Percentiles rank a stretch among this genome's conserved stretches.
Conservation (phyloP, 768 basidiomycete species). For the Psilocybe tampanensis region DNA sequence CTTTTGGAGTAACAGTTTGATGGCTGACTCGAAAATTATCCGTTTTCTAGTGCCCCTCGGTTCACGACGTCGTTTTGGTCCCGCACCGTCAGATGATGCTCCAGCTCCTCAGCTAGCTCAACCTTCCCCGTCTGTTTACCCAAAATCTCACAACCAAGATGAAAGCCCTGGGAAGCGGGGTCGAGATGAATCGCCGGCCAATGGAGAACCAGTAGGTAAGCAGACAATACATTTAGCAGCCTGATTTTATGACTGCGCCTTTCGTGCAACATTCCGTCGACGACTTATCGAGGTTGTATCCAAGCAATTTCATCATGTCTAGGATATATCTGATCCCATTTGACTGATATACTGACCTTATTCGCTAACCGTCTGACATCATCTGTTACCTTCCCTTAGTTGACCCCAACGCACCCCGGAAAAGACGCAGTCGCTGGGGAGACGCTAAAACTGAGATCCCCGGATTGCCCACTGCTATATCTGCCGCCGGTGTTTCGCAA, state of each 20-base stretch:
- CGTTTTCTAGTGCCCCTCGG: conserved; percentile 71
- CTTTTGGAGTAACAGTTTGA: background rate
- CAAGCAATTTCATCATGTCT: conserved; percentile 17
- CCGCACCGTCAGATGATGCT: conserved; percentile 79
- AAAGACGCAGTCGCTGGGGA: conserved; percentile 97
- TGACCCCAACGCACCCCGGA: conserved; percentile 86
- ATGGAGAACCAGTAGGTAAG: conserved; percentile 78
- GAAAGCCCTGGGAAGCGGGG: conserved; percentile 62
- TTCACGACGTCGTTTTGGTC: conserved; percentile 88
- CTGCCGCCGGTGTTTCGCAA: conserved; percentile 90
- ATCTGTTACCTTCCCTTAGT: conserved; percentile 52
- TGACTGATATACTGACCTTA: conserved; percentile 33
- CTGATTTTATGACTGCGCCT: conserved; percentile 22
- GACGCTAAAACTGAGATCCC: conserved; percentile 91
- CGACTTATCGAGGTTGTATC: conserved; percentile 30
- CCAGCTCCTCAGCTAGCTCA: conserved; percentile 86
- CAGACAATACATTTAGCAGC: conserved; percentile 25
- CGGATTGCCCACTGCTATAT: conserved; percentile 93
- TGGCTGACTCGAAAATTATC: conserved; percentile 13
- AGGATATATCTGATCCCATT: conserved; percentile 32
- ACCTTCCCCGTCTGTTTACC: conserved; percentile 85
- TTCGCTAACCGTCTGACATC: conserved; percentile 63
- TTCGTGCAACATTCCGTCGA: conserved; percentile 35
- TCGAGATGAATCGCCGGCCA: conserved; percentile 67
- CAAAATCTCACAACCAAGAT: conserved; percentile 62